Evolutionary conservation across 768 basidiomycete species (phyloP), one percentile per base, ranked within the genome.

Genomic region (Leucocoprinus leucothites): DNA sequence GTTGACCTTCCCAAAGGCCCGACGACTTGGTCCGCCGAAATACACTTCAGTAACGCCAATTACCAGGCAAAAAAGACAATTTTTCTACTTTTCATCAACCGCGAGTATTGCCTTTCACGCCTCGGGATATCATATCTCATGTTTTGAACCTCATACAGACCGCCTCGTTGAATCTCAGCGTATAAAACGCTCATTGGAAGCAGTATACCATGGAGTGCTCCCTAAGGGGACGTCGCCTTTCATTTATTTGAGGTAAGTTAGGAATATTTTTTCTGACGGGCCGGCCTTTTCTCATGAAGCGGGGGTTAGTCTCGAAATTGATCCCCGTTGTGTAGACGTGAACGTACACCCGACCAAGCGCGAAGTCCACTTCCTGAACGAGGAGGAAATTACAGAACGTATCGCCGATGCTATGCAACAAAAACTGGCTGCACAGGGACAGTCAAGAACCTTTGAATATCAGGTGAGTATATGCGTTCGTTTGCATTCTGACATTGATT

Each of bases 301-400:
- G 9, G 38, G 16, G 38, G 4, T 18, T 24, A 95, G 94, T 61
- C 69, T 98, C 41, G 76, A 85, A 40, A 86, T 98, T 61, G 87
- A 94, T 58, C 93, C 94, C 0, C 80, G 84, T 26, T 85, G 89
- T 22, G 88, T 99, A 16, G 97, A 99, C 62, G 95, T 98, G 51
- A 99, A 99, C 63, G 94, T 98, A 7, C 95, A 98, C 66, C 97
- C 96, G 0, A 98, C 97, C 1, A 99, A 99, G 67, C 88, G 90
- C 43, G 95, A 98, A 67, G 94, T 98, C 1, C 91, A 94, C 61
- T 98, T 98, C 64, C 69, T 98, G 47, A 84, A 97, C 58, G 94
- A 98, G 67, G 96, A 98, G 50, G 75, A 71, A 13, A 91, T 98
- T 63, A 86, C 86, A 5, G 85, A 91, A 60, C 75, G 75, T 7